Evolutionary conservation across 331 rosid genomes (phyloP), one percentile per base, ranked within the genome.

Genomic region (Pyrus hybrid): DNA sequence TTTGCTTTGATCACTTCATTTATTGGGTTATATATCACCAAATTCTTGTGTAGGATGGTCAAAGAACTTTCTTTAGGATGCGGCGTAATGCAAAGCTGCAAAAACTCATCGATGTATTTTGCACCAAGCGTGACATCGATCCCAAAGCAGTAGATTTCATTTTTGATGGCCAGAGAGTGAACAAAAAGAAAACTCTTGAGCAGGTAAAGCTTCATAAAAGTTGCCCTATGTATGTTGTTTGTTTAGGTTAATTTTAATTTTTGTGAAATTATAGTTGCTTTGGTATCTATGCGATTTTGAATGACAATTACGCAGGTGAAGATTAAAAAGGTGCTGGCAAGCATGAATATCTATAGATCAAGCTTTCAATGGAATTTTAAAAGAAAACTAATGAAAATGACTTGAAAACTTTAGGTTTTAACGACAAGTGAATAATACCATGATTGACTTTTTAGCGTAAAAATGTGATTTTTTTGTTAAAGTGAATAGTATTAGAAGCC

Each of bases 401-500:
- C 0, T 33, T 33, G 3, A 33, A 2, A 2, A 33, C 9, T 33
- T 7, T 33, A 3, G 2, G 3, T 8, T 33, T 33, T 33, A 33
- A 33, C n/a, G n/a, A n/a, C n/a, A n/a, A 33, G 0, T 33, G 1
- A 33, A 7, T 33, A 33, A 10, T 33, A 33, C 0, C 0, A 33
- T 0, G 3, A 33, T 33, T 0, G 41, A 33, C 0, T 8, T 33
- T 33, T 33, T 33, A 33, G 11, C 2, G 3, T 33, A 33, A 33
- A 33, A 33, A 33, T 33, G 0, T 33, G 0, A 7, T 33, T 33
- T 33, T 33, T 33, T 0, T 26, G 28, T 33, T 33, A 33, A 33
- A 0, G 0, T 33, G 0, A 33, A 33, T 3, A 33, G 11, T 33
- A 33, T 0, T 3, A 0, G 0, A 2, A 7, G 1, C n/a, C n/a